phyloP scores from a whole-genome alignment of 345 rosid genomes.

The Iberis pinnata region DNA sequence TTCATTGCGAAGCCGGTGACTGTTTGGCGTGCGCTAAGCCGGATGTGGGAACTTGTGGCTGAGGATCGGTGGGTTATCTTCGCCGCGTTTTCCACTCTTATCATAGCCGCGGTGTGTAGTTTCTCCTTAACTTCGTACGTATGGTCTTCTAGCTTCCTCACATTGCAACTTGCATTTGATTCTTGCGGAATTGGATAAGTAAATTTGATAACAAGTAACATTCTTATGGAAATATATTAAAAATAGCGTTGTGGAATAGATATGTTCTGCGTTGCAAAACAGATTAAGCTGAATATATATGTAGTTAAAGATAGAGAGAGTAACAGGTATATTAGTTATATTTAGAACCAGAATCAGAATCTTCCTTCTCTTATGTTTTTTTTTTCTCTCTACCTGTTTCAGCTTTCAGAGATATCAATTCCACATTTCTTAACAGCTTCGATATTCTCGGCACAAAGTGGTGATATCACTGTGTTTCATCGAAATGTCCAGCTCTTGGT shows the following conservation, averaged over 20 bases:
- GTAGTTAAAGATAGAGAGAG: too few relatives aligned
- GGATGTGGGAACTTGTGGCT: constrained; percentile 88
- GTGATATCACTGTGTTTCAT: constrained; percentile 64
- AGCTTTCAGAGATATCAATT: constrained; percentile 80
- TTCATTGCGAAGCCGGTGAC: constrained; percentile 70
- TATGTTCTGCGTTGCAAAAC: too few relatives aligned
- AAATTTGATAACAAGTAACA: too few relatives aligned
- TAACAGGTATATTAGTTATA: not conserved
- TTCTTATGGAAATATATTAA: too few relatives aligned
- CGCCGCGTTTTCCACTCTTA: constrained; percentile 71
- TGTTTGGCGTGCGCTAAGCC: constrained; percentile 68
- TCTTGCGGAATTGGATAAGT: too few relatives aligned
- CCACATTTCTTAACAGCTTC: constrained; percentile 97
- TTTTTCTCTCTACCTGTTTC: constrained; percentile 28
- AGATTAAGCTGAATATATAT: too few relatives aligned
- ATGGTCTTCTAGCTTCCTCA: too few relatives aligned
- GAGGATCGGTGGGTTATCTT: constrained; percentile 80
- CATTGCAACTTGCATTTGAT: too few relatives aligned
- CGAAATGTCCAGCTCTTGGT: constrained; percentile 61
- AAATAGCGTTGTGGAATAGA: too few relatives aligned
- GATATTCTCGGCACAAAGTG: constrained; percentile 75
- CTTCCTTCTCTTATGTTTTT: too few relatives aligned
- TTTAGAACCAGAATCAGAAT: too few relatives aligned
- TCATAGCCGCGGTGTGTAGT: constrained; percentile 65
- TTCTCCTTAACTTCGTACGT: not conserved